Base-by-base conservation (phyloP, 1,139 yeast species). In the Saccharomyces hybrid region DNA sequence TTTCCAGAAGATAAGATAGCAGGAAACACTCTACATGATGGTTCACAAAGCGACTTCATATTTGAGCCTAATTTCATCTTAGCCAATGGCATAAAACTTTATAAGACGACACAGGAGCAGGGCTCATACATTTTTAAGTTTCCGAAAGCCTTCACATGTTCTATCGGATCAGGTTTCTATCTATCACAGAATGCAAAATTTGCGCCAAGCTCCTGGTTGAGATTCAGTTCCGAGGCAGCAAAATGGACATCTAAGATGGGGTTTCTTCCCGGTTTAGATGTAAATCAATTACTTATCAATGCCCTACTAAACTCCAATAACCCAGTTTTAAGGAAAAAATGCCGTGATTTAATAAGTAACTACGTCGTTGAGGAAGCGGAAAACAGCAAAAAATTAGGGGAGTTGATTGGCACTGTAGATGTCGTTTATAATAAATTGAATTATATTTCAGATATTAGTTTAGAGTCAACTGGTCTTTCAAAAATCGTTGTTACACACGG, bases 151-250 rank as follows among this genome's bases (percentile, higher is more conserved):
- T 83, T 80, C 63, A 72, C 82, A 0, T 69, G 81, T 9, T 70
- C 70, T 2, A 64, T 82, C 2, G 80, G 85, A 0, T 67, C 80
- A 31, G 89, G 88, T 0, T 74, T 81, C 50, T 77, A 76, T 52
- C 70, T 83, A 9, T 75, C 79, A 52, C 87, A 84, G 66, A 76
- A 77, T 49, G 80, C 78, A 1, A 76, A 78, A 56, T 78, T 84
- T 67, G 85, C 86, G 0, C 75, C 85, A 0, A 63, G 67, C n/a
- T 67, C 73, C n/a, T 85, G 90, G 90, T 63, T 84, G 9, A 66
- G 73, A 2, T 69, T 75, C 57, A 79, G 83, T 0, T 25, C 73
- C 0, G 78, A 76, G 32, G 81, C 81, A 0, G 81, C 78, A 51
- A 64, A 68, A 42, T 83, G 87, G 87, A 61, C 82, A n/a, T 57